Conservation (phyloP, 2,329 filamentous ascomycete genomes). For the Ustilaginoidea virens region DNA sequence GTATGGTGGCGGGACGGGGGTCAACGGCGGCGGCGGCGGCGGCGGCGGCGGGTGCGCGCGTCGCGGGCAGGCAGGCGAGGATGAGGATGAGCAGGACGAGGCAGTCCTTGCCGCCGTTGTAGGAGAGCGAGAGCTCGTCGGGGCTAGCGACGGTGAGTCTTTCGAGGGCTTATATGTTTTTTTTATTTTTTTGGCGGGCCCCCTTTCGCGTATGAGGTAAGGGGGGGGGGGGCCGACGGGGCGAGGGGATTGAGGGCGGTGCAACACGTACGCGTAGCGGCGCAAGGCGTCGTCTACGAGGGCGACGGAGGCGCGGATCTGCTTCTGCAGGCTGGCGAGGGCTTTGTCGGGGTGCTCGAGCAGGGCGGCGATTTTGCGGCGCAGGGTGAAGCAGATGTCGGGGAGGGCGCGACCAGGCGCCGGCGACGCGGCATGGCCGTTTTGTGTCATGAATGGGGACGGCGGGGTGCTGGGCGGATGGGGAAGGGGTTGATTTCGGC, state of each 20-base stretch:
- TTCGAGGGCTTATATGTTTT: too few relatives aligned
- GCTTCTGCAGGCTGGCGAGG: constrained; percentile 52
- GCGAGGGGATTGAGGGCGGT: not conserved
- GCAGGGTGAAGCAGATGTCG: constrained; percentile 35
- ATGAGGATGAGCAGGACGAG: constrained; percentile 82
- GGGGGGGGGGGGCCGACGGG: not conserved
- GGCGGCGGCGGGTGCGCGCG: constrained; percentile 11
- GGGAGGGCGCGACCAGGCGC: constrained; percentile 6
- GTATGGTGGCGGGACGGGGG: constrained; percentile 33
- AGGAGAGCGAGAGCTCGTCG: constrained; percentile 72
- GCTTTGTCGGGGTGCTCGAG: constrained; percentile 42
- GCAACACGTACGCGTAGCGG: constrained; percentile 50
- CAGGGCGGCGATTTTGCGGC: constrained; percentile 48
- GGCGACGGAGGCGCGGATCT: constrained; percentile 55
- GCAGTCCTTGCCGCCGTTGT: constrained; percentile 97
- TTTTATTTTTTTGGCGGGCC: too few relatives aligned
- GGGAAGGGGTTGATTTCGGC: not conserved
- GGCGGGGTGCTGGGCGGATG: not conserved
- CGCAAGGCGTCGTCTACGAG: constrained; percentile 63
- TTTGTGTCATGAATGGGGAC: constrained; percentile 3
- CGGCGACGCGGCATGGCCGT: constrained; percentile 3
- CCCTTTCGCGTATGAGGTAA: too few relatives aligned
- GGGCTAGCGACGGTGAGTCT: too few relatives aligned
- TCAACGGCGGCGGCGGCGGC: constrained; percentile 5
- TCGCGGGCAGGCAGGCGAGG: constrained; percentile 43